Percentiles rank a stretch among this genome's conserved stretches.
phyloP scores from a whole-genome alignment of 306 rosid species.

The Chamaecrista fasciculata region DNA sequence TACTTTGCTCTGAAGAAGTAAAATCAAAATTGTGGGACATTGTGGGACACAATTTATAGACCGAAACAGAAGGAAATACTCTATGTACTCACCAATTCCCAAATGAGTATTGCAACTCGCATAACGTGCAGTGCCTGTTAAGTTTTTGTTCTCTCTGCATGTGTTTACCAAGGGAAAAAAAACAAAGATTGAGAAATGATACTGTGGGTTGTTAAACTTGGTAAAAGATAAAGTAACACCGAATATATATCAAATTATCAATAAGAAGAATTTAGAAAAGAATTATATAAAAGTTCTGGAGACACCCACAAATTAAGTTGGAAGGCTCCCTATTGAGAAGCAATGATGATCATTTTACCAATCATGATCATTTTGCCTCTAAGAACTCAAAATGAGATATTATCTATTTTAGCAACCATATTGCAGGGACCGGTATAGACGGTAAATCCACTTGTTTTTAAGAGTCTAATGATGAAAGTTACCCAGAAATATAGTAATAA shows the following conservation, averaged over 20 bases:
- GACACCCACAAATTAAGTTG: background rate
- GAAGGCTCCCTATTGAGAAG: slow-evolving; percentile 14
- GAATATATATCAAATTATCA: slow-evolving; percentile 7
- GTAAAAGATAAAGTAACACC: slow-evolving; percentile 14
- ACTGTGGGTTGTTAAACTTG: background rate
- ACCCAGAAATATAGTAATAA: background rate
- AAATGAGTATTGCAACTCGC: slow-evolving; percentile 88
- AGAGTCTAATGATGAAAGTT: background rate
- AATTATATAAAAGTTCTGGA: slow-evolving; percentile 13
- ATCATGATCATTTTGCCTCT: background rate
- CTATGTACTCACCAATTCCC: slow-evolving; percentile 61
- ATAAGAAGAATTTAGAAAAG: slow-evolving; percentile 13
- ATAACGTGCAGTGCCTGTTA: slow-evolving; percentile 89
- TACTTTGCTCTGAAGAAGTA: slow-evolving; percentile 68
- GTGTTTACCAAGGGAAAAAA: slow-evolving; percentile 33
- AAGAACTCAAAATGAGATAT: background rate
- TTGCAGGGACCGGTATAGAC: background rate
- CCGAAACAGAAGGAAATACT: slow-evolving; percentile 18
- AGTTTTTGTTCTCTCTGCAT: slow-evolving; percentile 77
- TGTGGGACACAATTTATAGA: slow-evolving; percentile 6
- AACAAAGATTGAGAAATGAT: slow-evolving; percentile 30
- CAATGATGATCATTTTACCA: slow-evolving; percentile 3
- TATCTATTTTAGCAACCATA: slow-evolving; percentile 8
- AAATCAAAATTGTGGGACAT: slow-evolving; percentile 26
- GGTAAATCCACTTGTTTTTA: background rate